phyloP scores from a whole-genome alignment of 768 basidiomycete genomes.

The Obba rivulosa region DNA sequence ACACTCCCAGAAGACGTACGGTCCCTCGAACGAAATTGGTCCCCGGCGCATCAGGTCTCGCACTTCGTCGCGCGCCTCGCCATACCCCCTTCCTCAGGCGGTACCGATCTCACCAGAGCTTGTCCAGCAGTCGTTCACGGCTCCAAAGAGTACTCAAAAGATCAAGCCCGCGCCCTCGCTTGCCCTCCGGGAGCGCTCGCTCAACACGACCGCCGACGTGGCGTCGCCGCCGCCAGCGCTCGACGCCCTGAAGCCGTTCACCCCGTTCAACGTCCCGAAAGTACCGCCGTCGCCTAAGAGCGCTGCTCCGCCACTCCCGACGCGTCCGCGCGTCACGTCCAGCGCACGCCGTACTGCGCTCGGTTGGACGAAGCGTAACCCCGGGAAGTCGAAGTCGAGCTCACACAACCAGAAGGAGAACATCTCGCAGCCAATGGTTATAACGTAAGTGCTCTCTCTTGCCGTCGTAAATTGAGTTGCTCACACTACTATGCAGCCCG shows the following conservation, averaged over 20 bases:
- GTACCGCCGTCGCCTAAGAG: conserved; percentile 32
- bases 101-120: conserved; percentile 38
- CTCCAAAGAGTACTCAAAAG: conserved; percentile 4
- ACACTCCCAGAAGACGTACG: conserved; percentile 65
- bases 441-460: conserved; percentile 44
- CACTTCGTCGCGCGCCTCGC: conserved; percentile 66
- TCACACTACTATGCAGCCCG: conserved; percentile 23
- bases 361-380: conserved; percentile 62
- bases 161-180: conserved; percentile 13
- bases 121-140: conserved; percentile 17
- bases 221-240: conserved; percentile 31
- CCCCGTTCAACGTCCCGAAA: conserved; percentile 32
- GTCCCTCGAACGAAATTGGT: conserved; percentile 65
- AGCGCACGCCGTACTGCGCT: conserved; percentile 50
- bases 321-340: conserved; percentile 50
- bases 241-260: conserved; percentile 37
- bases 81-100: conserved; percentile 58
- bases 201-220: conserved; percentile 34
- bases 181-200: conserved; percentile 37
- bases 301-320: conserved; percentile 19
- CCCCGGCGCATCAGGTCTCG: conserved; percentile 58
- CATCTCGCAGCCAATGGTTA: conserved; percentile 34
- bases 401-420: conserved; percentile 41
- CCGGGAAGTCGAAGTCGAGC: conserved; percentile 40
- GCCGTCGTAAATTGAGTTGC: neutral